Percentiles rank a stretch among this genome's conserved stretches.
phyloP scores from a whole-genome alignment of 441 rosid species.

The Cnidoscolus chayamansa region DNA sequence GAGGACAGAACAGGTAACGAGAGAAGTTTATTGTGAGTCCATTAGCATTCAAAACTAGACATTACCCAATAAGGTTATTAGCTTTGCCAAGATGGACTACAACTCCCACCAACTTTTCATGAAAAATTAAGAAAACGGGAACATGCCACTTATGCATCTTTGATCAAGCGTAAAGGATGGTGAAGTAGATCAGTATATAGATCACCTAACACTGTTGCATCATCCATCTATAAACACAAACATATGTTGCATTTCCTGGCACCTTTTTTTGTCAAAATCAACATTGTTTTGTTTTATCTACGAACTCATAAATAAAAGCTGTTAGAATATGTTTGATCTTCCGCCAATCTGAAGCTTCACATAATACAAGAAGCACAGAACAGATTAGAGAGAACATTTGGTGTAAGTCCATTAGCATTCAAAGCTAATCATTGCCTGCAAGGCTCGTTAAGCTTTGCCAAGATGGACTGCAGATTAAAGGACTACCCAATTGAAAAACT shows the following conservation, averaged over 20 bases:
- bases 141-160: too few species aligned
- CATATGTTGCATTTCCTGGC: background rate
- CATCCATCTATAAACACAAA: background rate
- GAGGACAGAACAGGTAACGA: constrained; percentile 27
- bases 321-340: background rate
- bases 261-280: too few species aligned
- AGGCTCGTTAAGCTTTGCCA: constrained; percentile 23
- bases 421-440: constrained; percentile 41
- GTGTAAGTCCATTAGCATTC: constrained; percentile 50
- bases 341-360: background rate
- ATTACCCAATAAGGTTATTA: constrained; percentile 6
- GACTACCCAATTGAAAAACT: background rate
- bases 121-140: too few species aligned
- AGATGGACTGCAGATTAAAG: constrained; percentile 6
- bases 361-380: background rate
- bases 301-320: too few species aligned
- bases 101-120: too few species aligned
- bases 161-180: too few species aligned
- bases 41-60: constrained; percentile 60
- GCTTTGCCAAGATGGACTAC: constrained; percentile 56
- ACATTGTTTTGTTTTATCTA: too few species aligned
- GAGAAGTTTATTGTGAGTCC: constrained; percentile 35
- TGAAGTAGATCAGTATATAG: too few species aligned
- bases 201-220: background rate
- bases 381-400: background rate